A percentile compares a stretch with the other conserved stretches of the same genome.
Evolutionary conservation across 805 yeast species (phyloP).

Genomic region (Candida caryicola): DNA sequence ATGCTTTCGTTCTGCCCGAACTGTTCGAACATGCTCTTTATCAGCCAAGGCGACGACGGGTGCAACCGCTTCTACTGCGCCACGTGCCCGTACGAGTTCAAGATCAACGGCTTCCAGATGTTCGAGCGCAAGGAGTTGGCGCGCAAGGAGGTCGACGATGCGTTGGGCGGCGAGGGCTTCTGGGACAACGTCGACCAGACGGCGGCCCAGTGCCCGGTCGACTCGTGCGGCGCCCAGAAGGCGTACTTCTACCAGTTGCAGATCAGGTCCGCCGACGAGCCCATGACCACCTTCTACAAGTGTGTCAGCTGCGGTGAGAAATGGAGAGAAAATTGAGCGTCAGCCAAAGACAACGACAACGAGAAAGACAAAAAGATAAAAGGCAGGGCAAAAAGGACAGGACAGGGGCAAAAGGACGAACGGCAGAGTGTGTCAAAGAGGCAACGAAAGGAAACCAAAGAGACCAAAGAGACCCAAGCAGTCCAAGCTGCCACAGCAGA

Average conservation of each 20-base stretch:
- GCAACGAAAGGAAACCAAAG: too few species aligned
- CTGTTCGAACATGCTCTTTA: conserved; percentile 86
- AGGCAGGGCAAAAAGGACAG: too few species aligned
- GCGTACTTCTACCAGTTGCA: conserved; percentile 97
- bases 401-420: too few species aligned
- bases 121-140: conserved; percentile 81
- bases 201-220: conserved; percentile 85
- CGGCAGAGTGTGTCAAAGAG: too few species aligned
- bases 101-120: conserved; percentile 77
- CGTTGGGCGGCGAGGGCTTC: conserved; percentile 93
- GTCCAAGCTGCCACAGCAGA: too few species aligned
- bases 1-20: conserved; percentile 96
- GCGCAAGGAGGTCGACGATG: conserved; percentile 92
- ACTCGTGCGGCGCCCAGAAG: conserved; percentile 78
- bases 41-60: conserved; percentile 53
- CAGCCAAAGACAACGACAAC: too few species aligned
- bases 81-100: conserved; percentile 94
- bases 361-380: too few species aligned
- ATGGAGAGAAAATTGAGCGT: conserved; percentile 98
- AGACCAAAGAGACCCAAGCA: too few species aligned
- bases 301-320: conserved; percentile 91
- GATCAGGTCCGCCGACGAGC: conserved; percentile 97
- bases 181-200: conserved; percentile 99
- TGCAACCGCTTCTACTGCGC: conserved; percentile 78
- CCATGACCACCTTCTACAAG: conserved; percentile 97